Base-by-base conservation (phyloP, 176 grass and related monocot genomes). In the Cenchrus americanus region DNA sequence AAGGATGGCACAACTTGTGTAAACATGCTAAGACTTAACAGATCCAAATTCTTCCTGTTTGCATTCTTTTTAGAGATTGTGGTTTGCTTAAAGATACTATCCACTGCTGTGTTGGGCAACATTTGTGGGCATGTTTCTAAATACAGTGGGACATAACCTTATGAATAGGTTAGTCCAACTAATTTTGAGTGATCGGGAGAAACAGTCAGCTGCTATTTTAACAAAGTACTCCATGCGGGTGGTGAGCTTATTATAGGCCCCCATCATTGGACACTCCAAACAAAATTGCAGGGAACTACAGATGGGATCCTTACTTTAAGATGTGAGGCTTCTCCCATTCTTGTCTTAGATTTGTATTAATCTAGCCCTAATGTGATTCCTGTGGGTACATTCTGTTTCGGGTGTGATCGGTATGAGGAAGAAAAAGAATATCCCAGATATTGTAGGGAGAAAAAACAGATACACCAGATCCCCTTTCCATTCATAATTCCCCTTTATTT, bases 201-300 rank as follows among this genome's bases (percentile, higher is more conserved):
- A 57, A 57, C 18, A 8, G 17, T 57, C 8, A 57, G 53, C 6
- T 6, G 18, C 21, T 57, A 57, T 57, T 57, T 57, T 57, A 57
- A 57, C 18, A 57, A 57, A 2, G 53, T 57, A 7, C 17, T 57
- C 8, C 53, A 8, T 57, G 53, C 6, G 19, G 12, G 26, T 62
- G 23, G 23, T 14, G 60, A 62, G 19, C 60, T 62, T 19, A 57
- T 4, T 83, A 62, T 51, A 83, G 23, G 57, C 42, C 43, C 57
- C 57, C 57, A 62, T 73, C 69, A 62, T 62, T 82, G 68, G 69
- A 83, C 8, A 83, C 24, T 26, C 80, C 80, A 50, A 62, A 15
- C 6, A 83, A 49, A 83, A 83, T 83, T 50, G 11, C 43, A 4
- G 26, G 80, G 0, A 14, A 62, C 69, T 26, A 26, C 21, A 73